Evolutionary conservation across 164 flowering plant genomes (phyloP).

Genomic region (Saururus chinensis): DNA sequence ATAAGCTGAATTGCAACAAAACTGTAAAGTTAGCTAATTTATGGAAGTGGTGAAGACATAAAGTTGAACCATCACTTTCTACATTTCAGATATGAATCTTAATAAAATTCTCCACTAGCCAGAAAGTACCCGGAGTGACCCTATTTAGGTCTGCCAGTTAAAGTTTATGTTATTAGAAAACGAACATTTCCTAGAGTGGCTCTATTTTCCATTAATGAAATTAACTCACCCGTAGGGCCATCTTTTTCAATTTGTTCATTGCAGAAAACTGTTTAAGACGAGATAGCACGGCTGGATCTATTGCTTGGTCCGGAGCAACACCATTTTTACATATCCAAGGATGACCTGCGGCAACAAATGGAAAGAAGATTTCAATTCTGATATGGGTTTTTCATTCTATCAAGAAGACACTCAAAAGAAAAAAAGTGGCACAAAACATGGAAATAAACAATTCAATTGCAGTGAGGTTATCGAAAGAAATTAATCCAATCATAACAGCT

Average conservation of each 20-base stretch:
- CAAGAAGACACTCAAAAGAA: neutral
- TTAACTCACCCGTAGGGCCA: conserved; percentile 88
- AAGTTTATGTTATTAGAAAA: no score
- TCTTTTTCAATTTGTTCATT: conserved; percentile 97
- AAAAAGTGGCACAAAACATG: neutral
- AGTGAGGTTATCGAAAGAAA: neutral
- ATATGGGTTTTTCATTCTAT: neutral
- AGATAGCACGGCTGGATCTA: conserved; percentile 95
- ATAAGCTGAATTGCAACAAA: neutral
- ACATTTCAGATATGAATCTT: no score
- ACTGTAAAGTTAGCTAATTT: neutral
- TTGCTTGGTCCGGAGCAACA: conserved; percentile 92
- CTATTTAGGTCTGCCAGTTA: no score
- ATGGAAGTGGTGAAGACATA: no score
- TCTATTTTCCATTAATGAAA: neutral
- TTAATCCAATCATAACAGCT: neutral
- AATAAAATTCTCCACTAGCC: no score
- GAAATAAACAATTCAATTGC: neutral
- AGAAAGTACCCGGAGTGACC: no score
- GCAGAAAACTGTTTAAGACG: conserved; percentile 97
- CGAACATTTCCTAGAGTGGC: neutral
- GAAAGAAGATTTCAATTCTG: neutral
- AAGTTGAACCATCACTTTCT: no score
- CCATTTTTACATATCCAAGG: conserved; percentile 99
- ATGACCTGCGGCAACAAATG: conserved; percentile 45